These are phyloP conservation scores for Exutisphaerella laricina DNA, from an alignment of 2,329 filamentous ascomycete genomes.

Conservation along the genomic window DNA sequence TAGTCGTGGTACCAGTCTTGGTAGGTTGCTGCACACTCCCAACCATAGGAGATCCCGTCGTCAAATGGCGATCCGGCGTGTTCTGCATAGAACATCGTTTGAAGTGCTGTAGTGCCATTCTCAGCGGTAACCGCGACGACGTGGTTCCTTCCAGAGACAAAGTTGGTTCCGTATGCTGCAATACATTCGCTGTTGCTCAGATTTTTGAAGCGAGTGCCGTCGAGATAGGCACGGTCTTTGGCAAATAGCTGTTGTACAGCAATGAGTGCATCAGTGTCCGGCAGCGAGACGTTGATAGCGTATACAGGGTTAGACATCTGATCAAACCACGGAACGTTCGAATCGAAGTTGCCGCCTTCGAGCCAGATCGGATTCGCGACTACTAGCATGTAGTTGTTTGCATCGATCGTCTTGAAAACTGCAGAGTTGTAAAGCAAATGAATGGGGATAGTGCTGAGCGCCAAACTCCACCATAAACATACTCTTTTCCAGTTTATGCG, in stretches of 20 bases:
- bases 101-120: conserved; percentile 4
- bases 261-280: background rate
- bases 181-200: conserved; percentile 14
- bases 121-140: conserved; percentile 14
- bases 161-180: conserved; percentile 11
- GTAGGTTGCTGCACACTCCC: conserved; percentile 3
- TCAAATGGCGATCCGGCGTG: too few relatives aligned
- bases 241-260: background rate
- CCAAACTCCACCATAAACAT: conserved; percentile 26
- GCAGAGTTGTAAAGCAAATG: conserved; percentile 36
- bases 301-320: background rate
- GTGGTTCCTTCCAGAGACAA: conserved; percentile 9
- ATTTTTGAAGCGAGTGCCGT: conserved; percentile 4
- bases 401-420: conserved; percentile 23
- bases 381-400: conserved; percentile 20
- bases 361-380: conserved; percentile 14
- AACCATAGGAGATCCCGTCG: background rate
- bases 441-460: conserved; percentile 32
- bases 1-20: background rate
- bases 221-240: background rate
- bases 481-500: conserved; percentile 21
- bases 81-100: conserved; percentile 11
- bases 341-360: conserved; percentile 8
- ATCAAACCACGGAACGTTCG: conserved; percentile 1
- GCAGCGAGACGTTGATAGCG: conserved; percentile 1